These are phyloP conservation scores for Yamadazyma tumulicola DNA, from an alignment of 805 yeast genomes.

Conservation along the genomic window DNA sequence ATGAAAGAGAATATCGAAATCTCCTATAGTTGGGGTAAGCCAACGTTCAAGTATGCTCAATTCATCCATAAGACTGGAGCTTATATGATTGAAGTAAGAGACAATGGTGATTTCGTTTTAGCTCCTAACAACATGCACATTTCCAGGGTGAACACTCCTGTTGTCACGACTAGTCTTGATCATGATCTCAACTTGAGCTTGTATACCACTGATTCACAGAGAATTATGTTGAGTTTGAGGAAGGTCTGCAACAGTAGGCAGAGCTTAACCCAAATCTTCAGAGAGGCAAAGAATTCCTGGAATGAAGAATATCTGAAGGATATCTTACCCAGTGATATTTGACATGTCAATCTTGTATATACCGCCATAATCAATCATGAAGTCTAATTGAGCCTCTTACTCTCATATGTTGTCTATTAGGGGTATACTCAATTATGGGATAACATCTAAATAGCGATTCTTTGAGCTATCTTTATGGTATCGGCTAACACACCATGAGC, in stretches of 20 bases:
- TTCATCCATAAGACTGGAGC: conserved; percentile 88
- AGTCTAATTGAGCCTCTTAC: conserved; percentile 1
- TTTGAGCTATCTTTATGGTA: conserved; percentile 85
- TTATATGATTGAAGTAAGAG: conserved; percentile 82
- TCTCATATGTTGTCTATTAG: too few species aligned
- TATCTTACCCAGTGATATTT: conserved; percentile 14
- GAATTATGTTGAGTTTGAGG: conserved; percentile 67
- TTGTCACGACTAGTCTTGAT: conserved; percentile 15
- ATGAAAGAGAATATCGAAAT: conserved; percentile 58
- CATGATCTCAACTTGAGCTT: conserved; percentile 23
- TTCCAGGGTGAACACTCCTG: conserved; percentile 58
- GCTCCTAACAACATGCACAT: conserved; percentile 87
- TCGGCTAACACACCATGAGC: conserved; percentile 91
- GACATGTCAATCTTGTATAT: background rate
- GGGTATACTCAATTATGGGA: too few species aligned
- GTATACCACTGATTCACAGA: conserved; percentile 60
- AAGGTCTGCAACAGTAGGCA: conserved; percentile 54
- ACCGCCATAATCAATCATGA: too few species aligned
- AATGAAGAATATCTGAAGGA: conserved; percentile 12
- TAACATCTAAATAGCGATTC: conserved; percentile 48
- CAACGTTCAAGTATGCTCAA: conserved; percentile 78
- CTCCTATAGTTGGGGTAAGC: conserved; percentile 87
- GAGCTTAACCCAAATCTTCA: conserved; percentile 49
- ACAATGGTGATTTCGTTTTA: conserved; percentile 70
- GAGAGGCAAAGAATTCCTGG: conserved; percentile 45